Percentiles rank a stretch among this genome's conserved stretches.
These are phyloP conservation scores for Magnusiomyces paraingens DNA, from an alignment of 1,139 yeast genomes.

Conservation along the genomic window DNA sequence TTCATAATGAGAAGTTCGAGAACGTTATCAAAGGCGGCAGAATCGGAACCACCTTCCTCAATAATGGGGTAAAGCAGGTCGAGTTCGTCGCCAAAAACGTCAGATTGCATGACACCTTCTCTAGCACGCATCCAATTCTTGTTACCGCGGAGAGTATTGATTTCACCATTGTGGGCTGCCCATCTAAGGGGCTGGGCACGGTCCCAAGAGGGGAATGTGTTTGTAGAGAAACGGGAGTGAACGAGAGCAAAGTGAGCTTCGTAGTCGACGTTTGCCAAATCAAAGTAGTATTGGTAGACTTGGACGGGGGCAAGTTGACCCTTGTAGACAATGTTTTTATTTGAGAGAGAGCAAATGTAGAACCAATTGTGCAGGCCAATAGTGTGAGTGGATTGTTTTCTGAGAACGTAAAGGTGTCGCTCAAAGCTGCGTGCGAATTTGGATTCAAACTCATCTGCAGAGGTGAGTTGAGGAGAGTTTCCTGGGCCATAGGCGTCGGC, in stretches of 20 bases:
- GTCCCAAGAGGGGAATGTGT: constrained; percentile 99
- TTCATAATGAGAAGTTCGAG: constrained; percentile 85
- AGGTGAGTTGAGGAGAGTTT: constrained; percentile 24
- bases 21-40: constrained; percentile 97
- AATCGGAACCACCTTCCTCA: constrained; percentile 98
- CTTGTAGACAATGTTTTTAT: constrained; percentile 88
- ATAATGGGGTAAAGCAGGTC: constrained; percentile 90
- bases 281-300: constrained; percentile 91
- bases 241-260: constrained; percentile 95
- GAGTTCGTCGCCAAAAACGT: constrained; percentile 82
- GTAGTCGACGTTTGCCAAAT: constrained; percentile 82
- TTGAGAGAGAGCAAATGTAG: constrained; percentile 88
- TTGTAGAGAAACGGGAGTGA: constrained; percentile 95
- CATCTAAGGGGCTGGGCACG: constrained; percentile 97
- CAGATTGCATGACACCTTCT: constrained; percentile 91
- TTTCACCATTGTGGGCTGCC: constrained; percentile 99
- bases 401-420: constrained; percentile 73
- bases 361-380: constrained; percentile 97
- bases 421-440: constrained; percentile 64
- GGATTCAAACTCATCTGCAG: constrained; percentile 46
- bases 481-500: constrained; percentile 47
- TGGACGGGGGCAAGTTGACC: constrained; percentile 97
- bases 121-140: constrained; percentile 99
- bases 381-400: constrained; percentile 85
- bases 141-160: constrained; percentile 94